phyloP scores from a whole-genome alignment of 495 filamentous ascomycete species.

The Darksidea phi region DNA sequence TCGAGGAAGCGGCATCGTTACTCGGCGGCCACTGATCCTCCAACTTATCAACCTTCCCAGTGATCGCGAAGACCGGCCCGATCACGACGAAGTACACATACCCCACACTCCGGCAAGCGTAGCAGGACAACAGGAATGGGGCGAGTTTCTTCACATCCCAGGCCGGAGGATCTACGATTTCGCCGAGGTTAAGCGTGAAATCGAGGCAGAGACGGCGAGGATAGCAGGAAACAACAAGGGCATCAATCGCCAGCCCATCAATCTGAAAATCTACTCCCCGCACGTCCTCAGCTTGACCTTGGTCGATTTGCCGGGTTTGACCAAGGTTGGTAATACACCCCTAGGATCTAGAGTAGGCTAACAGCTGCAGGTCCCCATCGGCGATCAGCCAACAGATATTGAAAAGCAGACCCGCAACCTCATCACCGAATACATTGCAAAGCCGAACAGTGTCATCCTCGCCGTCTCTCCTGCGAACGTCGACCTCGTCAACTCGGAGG shows the following conservation, averaged over 20 bases:
- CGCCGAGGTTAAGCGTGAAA: constrained; percentile 87
- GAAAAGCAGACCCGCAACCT: constrained; percentile 97
- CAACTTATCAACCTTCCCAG: constrained; percentile 97
- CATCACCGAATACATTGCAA: constrained; percentile 97
- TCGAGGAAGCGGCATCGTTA: constrained; percentile 95
- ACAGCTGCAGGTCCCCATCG: constrained; percentile 74
- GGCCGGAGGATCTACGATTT: constrained; percentile 92
- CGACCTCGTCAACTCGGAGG: constrained; percentile 97
- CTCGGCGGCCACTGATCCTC: constrained; percentile 86
- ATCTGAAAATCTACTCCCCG: constrained; percentile 97
- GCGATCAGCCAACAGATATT: constrained; percentile 96
- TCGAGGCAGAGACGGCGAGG: constrained; percentile 91
- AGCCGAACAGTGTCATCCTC: constrained; percentile 97
- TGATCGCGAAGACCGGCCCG: constrained; percentile 68
- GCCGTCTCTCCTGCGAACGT: constrained; percentile 98
- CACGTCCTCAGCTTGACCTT: constrained; percentile 95
- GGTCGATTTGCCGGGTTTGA: constrained; percentile 93
- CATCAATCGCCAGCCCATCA: constrained; percentile 96
- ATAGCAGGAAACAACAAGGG: constrained; percentile 98
- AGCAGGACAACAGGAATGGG: constrained; percentile 80
- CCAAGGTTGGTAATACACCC: constrained; percentile 64
- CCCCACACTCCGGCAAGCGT: constrained; percentile 70
- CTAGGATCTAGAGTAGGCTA: constrained; percentile 20
- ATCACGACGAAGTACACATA: constrained; percentile 61
- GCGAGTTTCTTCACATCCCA: constrained; percentile 93